Evolutionary conservation across 2,329 filamentous ascomycete species (phyloP).

Genomic region (Paecilomyces niveus): DNA sequence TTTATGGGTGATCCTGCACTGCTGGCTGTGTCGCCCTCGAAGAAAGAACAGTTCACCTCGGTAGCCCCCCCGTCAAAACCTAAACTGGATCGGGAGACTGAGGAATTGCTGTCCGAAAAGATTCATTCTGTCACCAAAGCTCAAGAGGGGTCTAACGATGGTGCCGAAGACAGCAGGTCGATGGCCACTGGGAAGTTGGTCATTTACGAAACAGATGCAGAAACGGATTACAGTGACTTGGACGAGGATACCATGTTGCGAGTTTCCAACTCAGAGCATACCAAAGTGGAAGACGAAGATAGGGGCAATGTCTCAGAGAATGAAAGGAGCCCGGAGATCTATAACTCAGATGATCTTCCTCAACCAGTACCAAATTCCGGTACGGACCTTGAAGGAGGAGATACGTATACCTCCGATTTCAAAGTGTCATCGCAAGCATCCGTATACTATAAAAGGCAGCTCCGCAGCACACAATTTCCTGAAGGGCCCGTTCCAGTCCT

Average conservation of each 20-base stretch:
- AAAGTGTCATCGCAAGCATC: slow-evolving; percentile 29
- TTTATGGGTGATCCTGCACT: not conserved
- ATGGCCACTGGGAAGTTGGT: slow-evolving; percentile 21
- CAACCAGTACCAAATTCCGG: slow-evolving; percentile 14
- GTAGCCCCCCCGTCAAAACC: not conserved
- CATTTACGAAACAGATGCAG: slow-evolving; percentile 37
- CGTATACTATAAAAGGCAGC: slow-evolving; percentile 28
- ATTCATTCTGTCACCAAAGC: not conserved
- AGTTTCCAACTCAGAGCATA: slow-evolving; percentile 6
- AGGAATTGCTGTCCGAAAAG: not conserved
- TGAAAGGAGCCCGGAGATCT: slow-evolving; percentile 8
- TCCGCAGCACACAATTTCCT: slow-evolving; percentile 30
- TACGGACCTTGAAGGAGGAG: slow-evolving; percentile 15
- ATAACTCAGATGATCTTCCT: slow-evolving; percentile 27
- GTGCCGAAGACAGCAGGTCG: not conserved
- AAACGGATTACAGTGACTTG: slow-evolving; percentile 26
- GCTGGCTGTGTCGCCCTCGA: not conserved
- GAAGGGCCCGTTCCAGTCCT: slow-evolving; percentile 27
- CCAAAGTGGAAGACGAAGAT: not conserved
- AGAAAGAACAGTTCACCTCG: too few relatives aligned
- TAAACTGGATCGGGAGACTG: not conserved
- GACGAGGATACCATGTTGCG: slow-evolving; percentile 13
- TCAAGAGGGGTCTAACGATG: not conserved
- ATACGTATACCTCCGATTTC: slow-evolving; percentile 16
- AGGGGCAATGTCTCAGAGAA: not conserved